Percentiles rank a stretch among this genome's conserved stretches.
phyloP scores from a whole-genome alignment of 306 rosid species.

The Biancaea sappan region DNA sequence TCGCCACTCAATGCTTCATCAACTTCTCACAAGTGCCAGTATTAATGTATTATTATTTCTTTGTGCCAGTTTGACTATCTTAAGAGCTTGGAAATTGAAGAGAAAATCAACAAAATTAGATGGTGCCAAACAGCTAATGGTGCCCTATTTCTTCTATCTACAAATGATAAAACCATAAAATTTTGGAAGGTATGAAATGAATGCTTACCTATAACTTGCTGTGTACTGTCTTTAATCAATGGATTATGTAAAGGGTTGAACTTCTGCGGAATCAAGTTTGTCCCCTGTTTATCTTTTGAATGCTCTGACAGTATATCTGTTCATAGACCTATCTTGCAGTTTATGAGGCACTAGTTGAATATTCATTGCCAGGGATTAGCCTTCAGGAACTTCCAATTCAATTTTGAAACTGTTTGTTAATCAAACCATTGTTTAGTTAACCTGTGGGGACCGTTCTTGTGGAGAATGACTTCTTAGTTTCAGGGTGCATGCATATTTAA shows the following conservation, averaged over 20 bases:
- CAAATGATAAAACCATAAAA: conserved; percentile 96
- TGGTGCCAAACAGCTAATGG: conserved; percentile 99
- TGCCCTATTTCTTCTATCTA: conserved; percentile 88
- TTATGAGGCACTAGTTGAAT: conserved; percentile 15
- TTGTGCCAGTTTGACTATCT: conserved; percentile 94
- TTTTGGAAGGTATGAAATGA: conserved; percentile 87
- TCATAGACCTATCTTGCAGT: not conserved
- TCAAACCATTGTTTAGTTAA: conserved; percentile 21
- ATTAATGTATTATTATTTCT: conserved; percentile 13
- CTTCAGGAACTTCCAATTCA: conserved; percentile 21
- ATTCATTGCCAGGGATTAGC: conserved; percentile 12
- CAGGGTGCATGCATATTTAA: conserved; percentile 19
- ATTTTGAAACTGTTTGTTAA: conserved; percentile 19
- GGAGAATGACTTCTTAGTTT: not conserved
- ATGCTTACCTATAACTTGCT: conserved; percentile 11
- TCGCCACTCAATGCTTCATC: not conserved
- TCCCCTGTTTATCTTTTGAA: conserved; percentile 17
- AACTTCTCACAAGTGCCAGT: conserved; percentile 22
- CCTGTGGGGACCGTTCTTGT: conserved; percentile 29
- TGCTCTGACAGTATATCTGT: conserved; percentile 14
- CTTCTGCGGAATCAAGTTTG: conserved; percentile 26
- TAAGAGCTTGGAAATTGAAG: conserved; percentile 99
- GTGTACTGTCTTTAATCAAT: conserved; percentile 9
- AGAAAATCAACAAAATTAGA: conserved; percentile 99
- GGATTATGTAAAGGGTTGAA: conserved; percentile 24